phyloP scores from a whole-genome alignment of 495 filamentous ascomycete genomes.

The Podospora pseudoanserina region DNA sequence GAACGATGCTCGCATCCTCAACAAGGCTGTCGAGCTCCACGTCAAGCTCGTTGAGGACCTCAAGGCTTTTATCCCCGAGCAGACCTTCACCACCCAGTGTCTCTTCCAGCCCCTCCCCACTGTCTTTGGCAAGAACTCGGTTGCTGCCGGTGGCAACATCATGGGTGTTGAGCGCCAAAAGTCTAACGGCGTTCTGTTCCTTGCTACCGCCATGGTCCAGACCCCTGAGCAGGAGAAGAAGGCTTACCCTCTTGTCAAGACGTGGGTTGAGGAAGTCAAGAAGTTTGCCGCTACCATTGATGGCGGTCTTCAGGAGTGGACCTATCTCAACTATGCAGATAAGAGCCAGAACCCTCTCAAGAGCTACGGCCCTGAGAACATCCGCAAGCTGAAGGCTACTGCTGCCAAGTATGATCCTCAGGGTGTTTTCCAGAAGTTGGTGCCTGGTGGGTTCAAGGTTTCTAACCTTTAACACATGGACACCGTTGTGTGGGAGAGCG shows the following conservation, averaged over 20 bases:
- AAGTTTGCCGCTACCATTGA: conserved; percentile 23
- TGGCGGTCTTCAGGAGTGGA: conserved; percentile 25
- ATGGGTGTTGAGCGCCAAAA: conserved; percentile 45
- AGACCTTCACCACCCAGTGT: conserved; percentile 41
- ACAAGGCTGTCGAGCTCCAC: conserved; percentile 25
- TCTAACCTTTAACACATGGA: not conserved
- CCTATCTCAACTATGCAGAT: conserved; percentile 43
- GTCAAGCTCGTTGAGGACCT: conserved; percentile 22
- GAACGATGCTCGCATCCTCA: conserved; percentile 27
- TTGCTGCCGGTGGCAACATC: conserved; percentile 49
- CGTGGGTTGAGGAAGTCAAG: conserved; percentile 13
- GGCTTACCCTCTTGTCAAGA: conserved; percentile 15
- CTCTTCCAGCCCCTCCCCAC: conserved; percentile 49
- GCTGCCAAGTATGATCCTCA: conserved; percentile 49
- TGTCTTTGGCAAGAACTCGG: conserved; percentile 38
- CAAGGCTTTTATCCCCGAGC: conserved; percentile 16
- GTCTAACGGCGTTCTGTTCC: conserved; percentile 28
- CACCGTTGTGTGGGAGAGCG: not conserved
- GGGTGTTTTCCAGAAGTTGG: conserved; percentile 47
- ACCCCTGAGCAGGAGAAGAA: conserved; percentile 25
- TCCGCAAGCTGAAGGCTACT: conserved; percentile 35
- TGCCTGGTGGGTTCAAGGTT: conserved; percentile 38
- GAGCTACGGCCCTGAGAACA: conserved; percentile 48
- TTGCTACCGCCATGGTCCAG: conserved; percentile 15
- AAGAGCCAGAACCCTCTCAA: conserved; percentile 40